Percentiles rank a stretch among this genome's conserved stretches.
These are phyloP conservation scores for Ustilago lituana DNA, from an alignment of 1,284 basidiomycete species.

Conservation along the genomic window DNA sequence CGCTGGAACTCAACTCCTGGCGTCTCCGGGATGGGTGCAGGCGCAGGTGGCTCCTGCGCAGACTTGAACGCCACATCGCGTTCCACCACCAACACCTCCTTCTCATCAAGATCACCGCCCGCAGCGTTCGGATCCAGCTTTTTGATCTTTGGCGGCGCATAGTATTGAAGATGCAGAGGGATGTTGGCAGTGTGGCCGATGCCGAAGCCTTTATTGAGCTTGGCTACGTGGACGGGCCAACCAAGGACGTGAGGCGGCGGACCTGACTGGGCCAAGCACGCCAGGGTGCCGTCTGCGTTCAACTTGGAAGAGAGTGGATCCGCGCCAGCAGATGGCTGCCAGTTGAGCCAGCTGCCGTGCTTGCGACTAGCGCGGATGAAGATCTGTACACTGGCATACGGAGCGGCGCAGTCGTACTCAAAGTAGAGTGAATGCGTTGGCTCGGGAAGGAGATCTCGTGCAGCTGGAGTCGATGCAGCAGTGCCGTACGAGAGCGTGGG, in stretches of 20 bases:
- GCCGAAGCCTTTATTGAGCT: slow-evolving; percentile 50
- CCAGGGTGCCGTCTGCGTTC: slow-evolving; percentile 8
- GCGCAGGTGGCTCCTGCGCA: slow-evolving; percentile 18
- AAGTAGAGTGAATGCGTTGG: slow-evolving; percentile 59
- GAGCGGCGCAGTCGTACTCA: slow-evolving; percentile 62
- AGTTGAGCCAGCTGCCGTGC: slow-evolving; percentile 59
- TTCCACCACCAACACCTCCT: slow-evolving; percentile 10
- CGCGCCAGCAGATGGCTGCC: slow-evolving; percentile 5
- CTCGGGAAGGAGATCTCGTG: slow-evolving; percentile 16
- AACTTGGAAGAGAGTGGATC: slow-evolving; percentile 16
- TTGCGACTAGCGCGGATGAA: slow-evolving; percentile 60
- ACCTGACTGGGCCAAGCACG: slow-evolving; percentile 38
- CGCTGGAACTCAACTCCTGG: slow-evolving; percentile 42
- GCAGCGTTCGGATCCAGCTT: slow-evolving; percentile 4
- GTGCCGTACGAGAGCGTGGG: slow-evolving; percentile 30
- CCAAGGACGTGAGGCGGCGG: slow-evolving; percentile 60
- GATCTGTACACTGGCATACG: slow-evolving; percentile 56
- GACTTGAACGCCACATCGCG: slow-evolving; percentile 9
- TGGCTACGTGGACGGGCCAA: slow-evolving; percentile 58
- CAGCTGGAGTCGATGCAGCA: slow-evolving; percentile 2
- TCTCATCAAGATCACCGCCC: slow-evolving; percentile 9
- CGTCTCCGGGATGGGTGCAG: slow-evolving; percentile 41
- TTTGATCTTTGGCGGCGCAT: slow-evolving; percentile 49
- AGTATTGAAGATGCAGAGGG: slow-evolving; percentile 44
- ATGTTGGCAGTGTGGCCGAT: slow-evolving; percentile 37